Evolutionary conservation across 1,139 yeast species (phyloP).

Genomic region (Pichia kudriavzevii): DNA sequence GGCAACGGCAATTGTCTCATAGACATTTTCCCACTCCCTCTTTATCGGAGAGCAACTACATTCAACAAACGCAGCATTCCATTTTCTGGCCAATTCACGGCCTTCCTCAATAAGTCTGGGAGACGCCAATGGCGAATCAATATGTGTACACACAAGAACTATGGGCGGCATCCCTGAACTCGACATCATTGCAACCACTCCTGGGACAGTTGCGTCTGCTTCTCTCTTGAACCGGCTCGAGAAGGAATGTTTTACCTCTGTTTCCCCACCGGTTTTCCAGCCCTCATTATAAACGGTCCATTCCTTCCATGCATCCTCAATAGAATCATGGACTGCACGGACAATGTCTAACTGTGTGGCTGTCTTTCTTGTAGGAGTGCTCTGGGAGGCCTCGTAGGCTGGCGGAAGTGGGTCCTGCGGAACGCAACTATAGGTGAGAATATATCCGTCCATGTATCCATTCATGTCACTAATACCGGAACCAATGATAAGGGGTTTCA

Average conservation of each 20-base stretch:
- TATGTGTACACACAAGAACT: constrained; percentile 57
- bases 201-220: constrained; percentile 16
- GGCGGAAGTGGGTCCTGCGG: constrained; percentile 14
- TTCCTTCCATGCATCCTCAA: constrained; percentile 70
- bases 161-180: constrained; percentile 45
- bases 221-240: constrained; percentile 41
- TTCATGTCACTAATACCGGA: constrained; percentile 73
- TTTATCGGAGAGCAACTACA: constrained; percentile 40
- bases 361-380: too few relatives aligned
- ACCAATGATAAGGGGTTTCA: constrained; percentile 64
- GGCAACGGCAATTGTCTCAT: constrained; percentile 47
- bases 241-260: constrained; percentile 56
- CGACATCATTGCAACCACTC: background rate
- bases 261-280: constrained; percentile 59
- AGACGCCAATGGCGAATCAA: constrained; percentile 46
- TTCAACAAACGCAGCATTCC: constrained; percentile 61
- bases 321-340: constrained; percentile 42
- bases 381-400: constrained; percentile 9
- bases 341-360: constrained; percentile 33
- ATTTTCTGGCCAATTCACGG: constrained; percentile 41
- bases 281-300: constrained; percentile 44
- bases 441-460: constrained; percentile 67
- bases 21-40: constrained; percentile 40
- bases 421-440: constrained; percentile 40
- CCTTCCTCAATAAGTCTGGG: constrained; percentile 54